phyloP scores from a whole-genome alignment of 345 rosid genomes.

The Rhizophora mangle region DNA sequence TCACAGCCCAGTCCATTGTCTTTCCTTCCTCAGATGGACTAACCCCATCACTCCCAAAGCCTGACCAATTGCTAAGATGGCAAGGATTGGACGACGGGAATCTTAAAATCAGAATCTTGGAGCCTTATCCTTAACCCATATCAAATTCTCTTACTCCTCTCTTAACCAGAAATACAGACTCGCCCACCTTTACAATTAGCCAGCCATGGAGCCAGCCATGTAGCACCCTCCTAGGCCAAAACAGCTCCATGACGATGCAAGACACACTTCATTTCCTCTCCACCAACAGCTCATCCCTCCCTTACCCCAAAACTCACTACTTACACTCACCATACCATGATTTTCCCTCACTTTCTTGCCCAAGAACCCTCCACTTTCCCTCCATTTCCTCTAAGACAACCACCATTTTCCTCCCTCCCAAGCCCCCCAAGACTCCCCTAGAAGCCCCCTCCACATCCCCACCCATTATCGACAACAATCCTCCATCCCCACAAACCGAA shows the following conservation, averaged over 20 bases:
- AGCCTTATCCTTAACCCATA: constrained; percentile 23
- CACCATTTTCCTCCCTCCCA: constrained; percentile 42
- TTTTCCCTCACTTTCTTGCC: constrained; percentile 43
- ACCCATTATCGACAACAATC: neutral
- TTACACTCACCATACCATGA: constrained; percentile 26
- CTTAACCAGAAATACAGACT: neutral
- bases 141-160: neutral
- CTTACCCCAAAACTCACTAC: constrained; percentile 19
- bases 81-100: neutral
- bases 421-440: constrained; percentile 33
- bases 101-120: constrained; percentile 1
- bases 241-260: constrained; percentile 36
- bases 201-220: constrained; percentile 20
- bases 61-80: too few relatives aligned
- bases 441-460: constrained; percentile 24
- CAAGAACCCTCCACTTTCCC: constrained; percentile 42
- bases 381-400: constrained; percentile 44
- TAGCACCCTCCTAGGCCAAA: neutral
- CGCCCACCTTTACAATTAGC: neutral
- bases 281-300: constrained; percentile 23
- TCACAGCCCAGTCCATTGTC: too few relatives aligned
- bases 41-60: too few relatives aligned
- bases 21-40: too few relatives aligned
- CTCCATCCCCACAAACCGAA: constrained; percentile 27
- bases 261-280: constrained; percentile 47